Conservation (phyloP, 1,284 basidiomycete genomes). For the Rhodotorula mucilaginosa region DNA sequence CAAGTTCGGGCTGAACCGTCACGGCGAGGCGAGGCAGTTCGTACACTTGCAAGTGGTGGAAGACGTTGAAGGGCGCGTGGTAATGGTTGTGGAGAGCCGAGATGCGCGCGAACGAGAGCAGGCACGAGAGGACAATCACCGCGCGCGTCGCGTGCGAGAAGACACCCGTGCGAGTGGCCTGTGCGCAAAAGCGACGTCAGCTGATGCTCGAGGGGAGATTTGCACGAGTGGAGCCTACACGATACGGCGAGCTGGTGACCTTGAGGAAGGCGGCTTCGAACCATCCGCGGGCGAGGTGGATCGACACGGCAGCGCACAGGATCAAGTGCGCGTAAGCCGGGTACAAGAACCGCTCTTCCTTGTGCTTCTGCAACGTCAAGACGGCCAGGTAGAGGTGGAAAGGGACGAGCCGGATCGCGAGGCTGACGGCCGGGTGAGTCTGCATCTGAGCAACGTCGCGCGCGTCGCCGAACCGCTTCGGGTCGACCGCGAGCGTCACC, state of each 20-base stretch:
- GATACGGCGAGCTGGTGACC: conserved; percentile 76
- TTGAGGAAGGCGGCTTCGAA: conserved; percentile 71
- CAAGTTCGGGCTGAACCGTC: conserved; percentile 56
- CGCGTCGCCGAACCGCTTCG: conserved; percentile 66
- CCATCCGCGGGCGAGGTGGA: conserved; percentile 82
- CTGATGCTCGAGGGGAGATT: not conserved
- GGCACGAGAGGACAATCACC: conserved; percentile 62
- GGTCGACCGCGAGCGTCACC: conserved; percentile 73
- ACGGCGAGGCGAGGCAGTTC: conserved; percentile 76
- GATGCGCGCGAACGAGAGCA: conserved; percentile 75
- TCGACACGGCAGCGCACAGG: conserved; percentile 84
- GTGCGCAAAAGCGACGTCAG: not conserved
- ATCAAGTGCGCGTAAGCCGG: conserved; percentile 88
- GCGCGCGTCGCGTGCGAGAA: conserved; percentile 74
- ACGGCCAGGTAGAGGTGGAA: conserved; percentile 86
- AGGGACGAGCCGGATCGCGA: conserved; percentile 72
- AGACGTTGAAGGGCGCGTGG: conserved; percentile 78
- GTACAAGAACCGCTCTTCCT: conserved; percentile 98
- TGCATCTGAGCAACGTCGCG: conserved; percentile 37
- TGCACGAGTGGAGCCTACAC: conserved; percentile 52
- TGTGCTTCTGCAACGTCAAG: conserved; percentile 80
- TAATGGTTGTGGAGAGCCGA: conserved; percentile 83
- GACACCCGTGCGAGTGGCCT: conserved; percentile 72
- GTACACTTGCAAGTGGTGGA: conserved; percentile 67
- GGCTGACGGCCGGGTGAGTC: conserved; percentile 50